Evolutionary conservation across 805 yeast genomes (phyloP), one percentile per base, ranked within the genome.

Genomic region (Starmerella stigmatis): DNA sequence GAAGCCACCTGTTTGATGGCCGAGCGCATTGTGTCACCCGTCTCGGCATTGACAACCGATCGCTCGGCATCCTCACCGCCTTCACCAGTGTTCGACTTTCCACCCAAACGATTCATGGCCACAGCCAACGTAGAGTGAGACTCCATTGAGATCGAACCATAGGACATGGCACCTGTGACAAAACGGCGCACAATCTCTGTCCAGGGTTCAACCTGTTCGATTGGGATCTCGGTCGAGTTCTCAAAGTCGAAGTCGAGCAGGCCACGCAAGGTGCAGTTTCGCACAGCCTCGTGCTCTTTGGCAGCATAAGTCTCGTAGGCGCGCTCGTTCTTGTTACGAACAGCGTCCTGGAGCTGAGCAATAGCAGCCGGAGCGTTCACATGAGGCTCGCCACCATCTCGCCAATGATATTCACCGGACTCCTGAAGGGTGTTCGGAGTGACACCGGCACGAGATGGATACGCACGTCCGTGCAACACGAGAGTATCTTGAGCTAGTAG

Each of bases 171-270:
- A 69, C 98, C 98, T n/a, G 98, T 88, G 53, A 88, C 88, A 63
- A 92, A 92, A 59, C 98, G 76, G 58, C 96, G 79, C 27, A 88
- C 98, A 64, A 89, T 89, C 65, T 89, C 98, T 29, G 97, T 92
- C 98, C 98, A 89, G 36, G 98, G 98, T 70, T 89, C 98, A 55
- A 89, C 98, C 68, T 92, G 97, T 60, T 89, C 98, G 51, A 89
- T 69, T 46, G 98, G 96, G 44, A 89, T 92, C 4, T 88, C 74
- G 4, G 70, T 72, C 0, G 86, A 73, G 53, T 61, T 64, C 35
- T 76, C 82, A 60, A 68, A 86, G 66, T 92, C 96, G 61, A 89
- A 81, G 66, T 92, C 97, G 45, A 89, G 74, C 59, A 89, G 69
- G 32, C 98, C 98, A 66, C 98, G 78, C 55, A 89, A 71, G 13